Base-by-base conservation (phyloP, 768 basidiomycete species). In the Lactifluus pinguis region DNA sequence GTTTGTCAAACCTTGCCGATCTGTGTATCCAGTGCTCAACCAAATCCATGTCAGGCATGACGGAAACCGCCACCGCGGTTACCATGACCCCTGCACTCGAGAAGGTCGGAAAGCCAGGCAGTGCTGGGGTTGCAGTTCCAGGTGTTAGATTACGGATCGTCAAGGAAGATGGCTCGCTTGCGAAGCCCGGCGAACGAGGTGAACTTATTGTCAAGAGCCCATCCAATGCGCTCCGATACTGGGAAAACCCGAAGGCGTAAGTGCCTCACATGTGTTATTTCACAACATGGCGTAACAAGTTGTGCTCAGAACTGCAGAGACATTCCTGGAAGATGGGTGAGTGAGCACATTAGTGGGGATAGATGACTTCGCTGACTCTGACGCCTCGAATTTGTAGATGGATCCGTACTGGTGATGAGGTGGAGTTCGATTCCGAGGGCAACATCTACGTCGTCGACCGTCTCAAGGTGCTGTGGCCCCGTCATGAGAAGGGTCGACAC, bases 361-460 rank as follows among this genome's bases (percentile, higher is more conserved):
- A 25, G 32, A 8, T 11, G 8, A 17, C n/a, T 14, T 15, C 25
- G 19, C 21, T 49, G 29, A 25, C 25, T 41, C 39, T 60, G 47
- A 60, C n/a, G 7, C 10, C n/a, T 34, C 9, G 17, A 21, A n/a
- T 48, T 47, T 6, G 14, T 39, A 85, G 85, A 45, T 89, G 85
- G 85, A 76, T 88, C 4, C 76, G 75, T 54, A 87, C 86, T 0
- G 87, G 85, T 2, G 85, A 87, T 65, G 81, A 85, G 69, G 86
- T 79, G 2, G 71, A 73, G 60, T 78, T 86, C 48, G 73, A 77
- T 50, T 67, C 75, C 64, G 77, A 84, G 54, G 77, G 77, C 10
- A 81, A 86, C 53, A 61, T 87, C 5, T 81, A 81, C 66, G 74
- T 87, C 44, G 70, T 85, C 17, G 85, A 87, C 67, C 75, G 85